Base-by-base conservation (phyloP, 2,329 filamentous ascomycete genomes). In the Aureobasidium subglaciale region DNA sequence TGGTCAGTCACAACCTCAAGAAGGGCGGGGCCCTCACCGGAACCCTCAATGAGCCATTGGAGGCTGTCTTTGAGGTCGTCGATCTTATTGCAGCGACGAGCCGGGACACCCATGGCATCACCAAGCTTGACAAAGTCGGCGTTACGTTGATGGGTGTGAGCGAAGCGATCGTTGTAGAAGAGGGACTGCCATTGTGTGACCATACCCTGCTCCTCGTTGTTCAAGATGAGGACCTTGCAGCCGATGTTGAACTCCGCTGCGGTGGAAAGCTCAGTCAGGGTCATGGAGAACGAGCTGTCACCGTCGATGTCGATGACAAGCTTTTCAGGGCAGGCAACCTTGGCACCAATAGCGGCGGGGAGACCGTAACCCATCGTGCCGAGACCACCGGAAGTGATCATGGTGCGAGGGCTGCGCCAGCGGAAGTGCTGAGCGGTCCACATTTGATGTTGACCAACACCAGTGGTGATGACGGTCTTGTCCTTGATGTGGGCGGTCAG, bases 221-320 rank as follows among this genome's bases (percentile, higher is more conserved):
- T 97, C 56, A 99, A 73, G 24, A 97, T 79, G 64, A 97, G 90
- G 59, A 97, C 81, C 81, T 97, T 97, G 72, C 95, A 86, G 61
- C 88, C 91, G 70, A 97, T 96, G 75, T 93, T 88, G 78, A 97
- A 97, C 74, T 99, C 91, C 8, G 88, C 83, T 38, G 91, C 91
- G 1, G 92, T 96, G 42, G 87, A 88, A 53, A 99, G 84, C 75
- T 99, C 93, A 1, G 92, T 96, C 58, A 96, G 79, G 5, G 93
- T 97, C 93, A 99, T 97, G 79, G 90, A 89, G 78, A 99, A 97
- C 3, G 91, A 96, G n/a, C 92, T 93, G 70, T 97, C 93, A 60
- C 93, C 93, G 69, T 99, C 93, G 66, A 97, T 95, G 71, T 97
- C 92, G 58, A 97, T 84, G 59, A 97, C 92, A 49, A 95, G 82